Evolutionary conservation across 2,329 filamentous ascomycete genomes (phyloP), one percentile per base, ranked within the genome.

Genomic region (Claviceps pusilla): DNA sequence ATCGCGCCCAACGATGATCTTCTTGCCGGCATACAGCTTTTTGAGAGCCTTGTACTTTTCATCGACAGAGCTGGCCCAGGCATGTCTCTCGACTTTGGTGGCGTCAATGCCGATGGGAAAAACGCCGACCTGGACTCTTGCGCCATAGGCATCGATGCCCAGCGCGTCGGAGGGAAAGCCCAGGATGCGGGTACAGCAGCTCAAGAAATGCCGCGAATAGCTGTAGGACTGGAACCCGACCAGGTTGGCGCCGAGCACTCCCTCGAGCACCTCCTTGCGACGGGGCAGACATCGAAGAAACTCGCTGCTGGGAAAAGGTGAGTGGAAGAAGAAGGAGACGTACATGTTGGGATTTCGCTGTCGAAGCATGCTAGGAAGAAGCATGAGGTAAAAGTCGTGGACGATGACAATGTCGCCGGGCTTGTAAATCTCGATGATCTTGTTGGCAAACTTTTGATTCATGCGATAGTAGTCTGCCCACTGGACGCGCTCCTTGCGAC

Each of bases 51-150:
- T 70, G 65, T 89, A 88, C 64, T 87, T 82, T 54, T 87, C 80
- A 24, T 87, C 84, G 29, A 83, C 81, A 0, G 80, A 73, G 48
- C 83, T 76, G 4, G 80, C 80, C 69, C 87, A 95, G 0, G 90
- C 90, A 48, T 82, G 73, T 53, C 77, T 78, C 64, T 89, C 82
- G 16, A 93, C 88, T 57, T 84, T 83, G 57, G 79, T 78, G n/a
- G 86, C 87, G 67, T 96, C 89, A 60, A 97, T 95, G 41, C 91
- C 93, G 58, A 96, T 95, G 16, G 91, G 90, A 66, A 95, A 95
- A 16, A 95, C 89, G 55, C 91, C 90, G 24, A 96, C 87, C 52
- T 90, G 87, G 29, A 95, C 89, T 60, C 91, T 87, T 10, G 86
- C 80, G 7, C 90, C 91, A 64, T 91, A 95, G 3, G 88, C 87